Evolutionary conservation across 176 grass and related monocot genomes (phyloP).

Genomic region (Alopecurus myosuroides): DNA sequence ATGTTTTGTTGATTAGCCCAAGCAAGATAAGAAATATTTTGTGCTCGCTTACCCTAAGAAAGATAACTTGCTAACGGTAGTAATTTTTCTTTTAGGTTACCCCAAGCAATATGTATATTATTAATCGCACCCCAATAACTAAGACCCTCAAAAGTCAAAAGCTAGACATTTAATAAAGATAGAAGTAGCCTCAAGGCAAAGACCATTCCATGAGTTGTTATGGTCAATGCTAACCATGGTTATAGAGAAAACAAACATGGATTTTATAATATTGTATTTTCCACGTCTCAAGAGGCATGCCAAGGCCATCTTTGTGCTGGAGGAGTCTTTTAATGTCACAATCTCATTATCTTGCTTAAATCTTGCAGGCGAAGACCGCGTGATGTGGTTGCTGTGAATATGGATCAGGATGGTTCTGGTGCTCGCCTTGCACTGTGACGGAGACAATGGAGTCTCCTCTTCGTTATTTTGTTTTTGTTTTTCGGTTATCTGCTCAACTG

Average conservation of each 20-base stretch:
- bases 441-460: constrained; percentile 9
- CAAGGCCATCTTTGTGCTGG: neutral
- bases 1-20: neutral
- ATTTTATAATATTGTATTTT: neutral
- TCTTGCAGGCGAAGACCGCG: constrained; percentile 35
- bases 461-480: constrained; percentile 37
- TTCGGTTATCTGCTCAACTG: constrained; percentile 30
- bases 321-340: neutral
- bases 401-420: constrained; percentile 3
- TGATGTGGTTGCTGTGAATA: constrained; percentile 44
- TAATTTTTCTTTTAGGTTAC: neutral
- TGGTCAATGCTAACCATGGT: neutral
- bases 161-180: neutral
- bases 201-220: neutral
- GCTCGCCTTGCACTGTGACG: neutral
- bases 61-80: neutral
- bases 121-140: neutral
- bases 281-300: neutral
- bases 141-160: neutral
- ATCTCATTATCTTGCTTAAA: constrained; percentile 2
- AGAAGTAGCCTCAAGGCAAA: neutral
- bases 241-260: neutral
- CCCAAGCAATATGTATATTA: neutral
- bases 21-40: neutral
- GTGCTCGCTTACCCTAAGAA: neutral